These are phyloP conservation scores for Podosphaera xanthii DNA, from an alignment of 2,329 filamentous ascomycete species.

Conservation along the genomic window DNA sequence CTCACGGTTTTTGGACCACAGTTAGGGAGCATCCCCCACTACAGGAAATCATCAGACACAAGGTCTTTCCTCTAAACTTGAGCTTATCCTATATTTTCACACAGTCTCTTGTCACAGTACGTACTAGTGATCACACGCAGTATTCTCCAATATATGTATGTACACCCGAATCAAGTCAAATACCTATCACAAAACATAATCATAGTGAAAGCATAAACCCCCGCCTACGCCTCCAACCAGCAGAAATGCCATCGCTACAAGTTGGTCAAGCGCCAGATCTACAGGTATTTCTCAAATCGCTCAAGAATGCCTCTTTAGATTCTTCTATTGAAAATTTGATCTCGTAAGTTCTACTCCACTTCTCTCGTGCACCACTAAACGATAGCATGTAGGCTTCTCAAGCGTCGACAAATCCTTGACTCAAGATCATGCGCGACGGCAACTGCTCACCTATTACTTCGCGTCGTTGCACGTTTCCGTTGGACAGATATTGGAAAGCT, in stretches of 20 bases:
- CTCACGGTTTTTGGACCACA: too few relatives aligned
- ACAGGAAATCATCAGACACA: too few relatives aligned
- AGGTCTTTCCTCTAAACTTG: too few relatives aligned
- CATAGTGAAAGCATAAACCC: too few relatives aligned
- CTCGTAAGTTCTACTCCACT: conserved; percentile 30
- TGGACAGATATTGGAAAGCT: conserved; percentile 58
- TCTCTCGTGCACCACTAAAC: conserved; percentile 2
- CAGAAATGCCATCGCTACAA: conserved; percentile 25
- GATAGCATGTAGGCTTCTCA: conserved; percentile 38
- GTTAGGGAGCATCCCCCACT: too few relatives aligned
- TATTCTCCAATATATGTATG: too few relatives aligned
- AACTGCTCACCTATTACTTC: conserved; percentile 69
- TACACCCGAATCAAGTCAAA: too few relatives aligned
- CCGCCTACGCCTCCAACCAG: too few relatives aligned
- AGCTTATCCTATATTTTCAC: too few relatives aligned
- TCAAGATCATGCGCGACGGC: conserved; percentile 77
- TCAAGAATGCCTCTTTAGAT: conserved; percentile 56
- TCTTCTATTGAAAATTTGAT: conserved; percentile 65
- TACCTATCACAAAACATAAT: too few relatives aligned
- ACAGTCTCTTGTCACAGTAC: too few relatives aligned
- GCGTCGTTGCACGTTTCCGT: conserved; percentile 63
- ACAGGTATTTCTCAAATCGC: conserved; percentile 53
- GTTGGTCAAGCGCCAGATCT: conserved; percentile 44
- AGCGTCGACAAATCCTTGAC: conserved; percentile 71
- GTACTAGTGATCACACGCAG: too few relatives aligned